Base-by-base conservation (phyloP, 805 yeast species). In the Metschnikowia dekortorum region DNA sequence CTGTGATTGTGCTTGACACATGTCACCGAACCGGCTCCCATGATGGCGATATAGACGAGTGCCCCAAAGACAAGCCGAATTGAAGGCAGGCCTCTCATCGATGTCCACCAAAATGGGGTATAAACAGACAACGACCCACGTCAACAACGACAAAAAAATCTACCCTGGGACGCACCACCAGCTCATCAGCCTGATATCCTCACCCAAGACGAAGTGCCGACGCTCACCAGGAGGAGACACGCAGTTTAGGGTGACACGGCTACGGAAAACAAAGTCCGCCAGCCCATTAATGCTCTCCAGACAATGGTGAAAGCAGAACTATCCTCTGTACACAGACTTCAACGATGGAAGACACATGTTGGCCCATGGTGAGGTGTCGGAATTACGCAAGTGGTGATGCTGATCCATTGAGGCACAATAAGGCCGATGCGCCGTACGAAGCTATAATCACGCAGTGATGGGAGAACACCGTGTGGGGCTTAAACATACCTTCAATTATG, bases 161-260 rank as follows among this genome's bases (percentile, higher is more conserved):
- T 82, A 84, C 0, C 68, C 73, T 0, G 85, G 84, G 30, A 84
- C 57, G 56, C 76, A 83, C 80, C 84, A 80, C 89, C 89, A 84
- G 44, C 87, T 78, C 76, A 83, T 69, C 3, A 46, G 55, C 10
- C 80, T 62, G 3, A 82, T 67, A 7, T 58, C 54, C 0, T 61
- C 75, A 47, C 81, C 84, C 0, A 78, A 88, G 86, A 8, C 84
- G 63, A 35, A 84, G 59, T 0, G 89, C 87, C 8, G 84, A 75
- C 1, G 89, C 88, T 2, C 89, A 1, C 84, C 83, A 0, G 89
- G 89, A 0, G 89, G 89, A 61, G 84, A 88, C 1, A 82, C 78
- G 50, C 82, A 76, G 53, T 81, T 80, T 4, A 74, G 62, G 0
- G 81, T 53, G 11, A 65, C 85, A 82, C 82, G 2, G 67, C 62